Evolutionary conservation across 1,284 basidiomycete genomes (phyloP).

Genomic region (Xanthoconium separans): DNA sequence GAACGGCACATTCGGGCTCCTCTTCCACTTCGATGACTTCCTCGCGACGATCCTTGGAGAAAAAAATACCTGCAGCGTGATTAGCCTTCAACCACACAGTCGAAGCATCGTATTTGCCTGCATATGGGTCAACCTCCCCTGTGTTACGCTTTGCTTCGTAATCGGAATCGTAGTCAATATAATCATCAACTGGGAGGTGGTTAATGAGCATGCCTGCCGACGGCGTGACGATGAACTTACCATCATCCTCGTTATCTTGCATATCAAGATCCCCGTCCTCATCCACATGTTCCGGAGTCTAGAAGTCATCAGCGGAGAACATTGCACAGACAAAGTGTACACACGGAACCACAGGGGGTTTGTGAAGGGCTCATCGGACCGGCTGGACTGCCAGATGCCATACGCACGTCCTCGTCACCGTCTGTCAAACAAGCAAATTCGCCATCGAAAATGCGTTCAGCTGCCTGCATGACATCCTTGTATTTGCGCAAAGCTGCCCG

Average conservation of each 20-base stretch:
- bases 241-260: constrained; percentile 56
- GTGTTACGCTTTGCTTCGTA: constrained; percentile 49
- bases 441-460: constrained; percentile 80
- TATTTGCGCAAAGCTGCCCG: constrained; percentile 73
- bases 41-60: constrained; percentile 86
- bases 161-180: constrained; percentile 78
- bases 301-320: constrained; percentile 10
- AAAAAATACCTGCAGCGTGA: constrained; percentile 69
- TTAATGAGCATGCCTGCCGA: constrained; percentile 10
- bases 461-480: constrained; percentile 88
- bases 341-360: constrained; percentile 31
- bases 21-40: constrained; percentile 86
- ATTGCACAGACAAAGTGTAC: not conserved
- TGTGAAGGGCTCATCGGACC: constrained; percentile 26
- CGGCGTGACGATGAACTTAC: constrained; percentile 30
- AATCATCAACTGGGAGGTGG: constrained; percentile 47
- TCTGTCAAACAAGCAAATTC: constrained; percentile 72
- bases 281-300: constrained; percentile 58
- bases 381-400: constrained; percentile 21
- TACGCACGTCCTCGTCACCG: constrained; percentile 40
- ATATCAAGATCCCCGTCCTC: constrained; percentile 42
- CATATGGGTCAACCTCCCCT: constrained; percentile 78
- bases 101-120: constrained; percentile 46
- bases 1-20: constrained; percentile 54
- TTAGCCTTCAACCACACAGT: constrained; percentile 10